Conservation (phyloP, 352 stramenopile species). For the Pythium grandisporangium region DNA sequence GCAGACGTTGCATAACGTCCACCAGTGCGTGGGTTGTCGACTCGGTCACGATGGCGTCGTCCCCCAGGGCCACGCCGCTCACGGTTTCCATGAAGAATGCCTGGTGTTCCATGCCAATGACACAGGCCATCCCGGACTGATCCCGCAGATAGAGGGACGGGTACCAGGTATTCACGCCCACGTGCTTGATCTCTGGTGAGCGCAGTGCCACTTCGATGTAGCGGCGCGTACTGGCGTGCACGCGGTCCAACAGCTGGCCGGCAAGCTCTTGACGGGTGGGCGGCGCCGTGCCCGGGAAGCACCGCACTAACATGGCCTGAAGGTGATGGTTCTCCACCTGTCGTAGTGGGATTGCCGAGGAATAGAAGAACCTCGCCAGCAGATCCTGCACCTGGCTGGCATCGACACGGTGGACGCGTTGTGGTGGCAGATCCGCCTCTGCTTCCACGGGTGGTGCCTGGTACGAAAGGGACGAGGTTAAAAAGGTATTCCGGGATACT, state of each 20-base stretch:
- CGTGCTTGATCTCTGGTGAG: conserved; percentile 1
- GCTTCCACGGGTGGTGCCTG: too few relatives aligned
- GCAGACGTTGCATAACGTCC: neutral
- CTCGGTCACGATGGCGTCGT: too few relatives aligned
- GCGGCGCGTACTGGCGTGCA: neutral
- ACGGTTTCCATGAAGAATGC: neutral
- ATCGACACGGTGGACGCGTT: too few relatives aligned
- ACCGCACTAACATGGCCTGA: conserved; percentile 6
- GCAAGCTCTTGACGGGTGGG: conserved; percentile 1
- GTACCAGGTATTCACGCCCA: conserved; percentile 5
- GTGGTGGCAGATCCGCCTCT: too few relatives aligned
- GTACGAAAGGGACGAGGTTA: too few relatives aligned
- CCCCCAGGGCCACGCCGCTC: too few relatives aligned
- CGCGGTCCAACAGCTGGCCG: conserved; percentile 11
- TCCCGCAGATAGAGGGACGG: neutral
- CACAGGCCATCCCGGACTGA: neutral
- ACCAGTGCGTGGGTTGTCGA: neutral
- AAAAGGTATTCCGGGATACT: too few relatives aligned
- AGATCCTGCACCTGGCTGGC: neutral
- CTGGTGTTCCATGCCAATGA: neutral
- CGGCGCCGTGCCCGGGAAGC: conserved; percentile 1
- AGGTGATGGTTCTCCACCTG: neutral
- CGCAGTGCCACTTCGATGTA: neutral
- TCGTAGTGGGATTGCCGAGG: neutral
- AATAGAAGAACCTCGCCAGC: neutral